Evolutionary conservation across 148 eudicot species (phyloP).

Genomic region (Cornus suecica): DNA sequence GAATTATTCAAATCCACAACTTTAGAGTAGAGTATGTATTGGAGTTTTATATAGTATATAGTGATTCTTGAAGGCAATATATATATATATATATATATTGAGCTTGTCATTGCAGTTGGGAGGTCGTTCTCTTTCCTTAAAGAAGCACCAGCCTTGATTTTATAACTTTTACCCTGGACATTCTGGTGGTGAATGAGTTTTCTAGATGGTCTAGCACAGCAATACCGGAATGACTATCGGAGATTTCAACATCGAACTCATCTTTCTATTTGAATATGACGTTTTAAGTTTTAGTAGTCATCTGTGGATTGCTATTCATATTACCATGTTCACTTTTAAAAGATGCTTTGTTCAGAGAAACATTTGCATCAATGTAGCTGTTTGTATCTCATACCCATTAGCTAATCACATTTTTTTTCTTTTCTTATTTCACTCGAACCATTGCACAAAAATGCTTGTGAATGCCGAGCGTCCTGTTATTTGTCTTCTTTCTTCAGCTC

Average conservation of each 20-base stretch:
- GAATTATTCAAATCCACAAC: too few relatives aligned
- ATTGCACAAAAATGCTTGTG: neutral
- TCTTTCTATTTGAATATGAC: too few relatives aligned
- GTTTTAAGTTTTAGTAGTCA: neutral
- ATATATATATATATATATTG: too few relatives aligned
- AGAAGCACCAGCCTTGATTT: neutral
- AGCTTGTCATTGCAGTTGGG: neutral
- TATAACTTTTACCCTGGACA: neutral
- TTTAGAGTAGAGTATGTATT: neutral
- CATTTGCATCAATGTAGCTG: neutral
- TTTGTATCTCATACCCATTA: neutral
- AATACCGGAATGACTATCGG: too few relatives aligned
- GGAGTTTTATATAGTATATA: too few relatives aligned
- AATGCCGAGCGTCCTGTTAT: neutral
- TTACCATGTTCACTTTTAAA: neutral
- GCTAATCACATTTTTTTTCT: neutral
- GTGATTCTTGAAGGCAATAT: neutral
- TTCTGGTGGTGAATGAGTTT: neutral
- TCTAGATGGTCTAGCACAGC: neutral
- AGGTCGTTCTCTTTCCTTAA: neutral
- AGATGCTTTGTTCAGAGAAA: neutral
- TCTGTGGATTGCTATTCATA: neutral
- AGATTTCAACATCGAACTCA: too few relatives aligned
- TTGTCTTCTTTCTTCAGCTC: neutral
- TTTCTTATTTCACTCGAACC: neutral